Evolutionary conservation across 129 eudicot genomes (phyloP).

Genomic region (Scalesia atractyloides): DNA sequence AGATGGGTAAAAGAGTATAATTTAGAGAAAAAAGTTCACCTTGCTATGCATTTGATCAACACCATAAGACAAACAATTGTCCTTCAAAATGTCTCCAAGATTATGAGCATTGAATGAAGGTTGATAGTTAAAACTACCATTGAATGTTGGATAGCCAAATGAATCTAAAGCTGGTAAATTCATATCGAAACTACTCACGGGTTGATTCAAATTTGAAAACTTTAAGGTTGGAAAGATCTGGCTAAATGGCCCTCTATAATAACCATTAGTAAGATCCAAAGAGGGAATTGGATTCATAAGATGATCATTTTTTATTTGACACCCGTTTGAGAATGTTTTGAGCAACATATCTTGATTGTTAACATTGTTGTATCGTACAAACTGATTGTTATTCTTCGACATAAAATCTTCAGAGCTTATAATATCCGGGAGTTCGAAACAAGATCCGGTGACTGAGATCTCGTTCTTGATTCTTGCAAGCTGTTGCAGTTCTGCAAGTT

Average conservation of each 20-base stretch:
- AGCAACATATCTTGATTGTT: slow-evolving; percentile 44
- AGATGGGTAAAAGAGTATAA: neutral
- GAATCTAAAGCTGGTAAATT: slow-evolving; percentile 33
- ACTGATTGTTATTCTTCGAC: slow-evolving; percentile 24
- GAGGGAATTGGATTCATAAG: slow-evolving; percentile 30
- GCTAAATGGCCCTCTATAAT: slow-evolving; percentile 43
- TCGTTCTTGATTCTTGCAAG: slow-evolving; percentile 50
- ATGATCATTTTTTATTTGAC: slow-evolving; percentile 32
- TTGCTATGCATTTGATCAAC: slow-evolving; percentile 49
- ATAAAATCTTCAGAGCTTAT: slow-evolving; percentile 40
- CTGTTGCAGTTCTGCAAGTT: slow-evolving; percentile 25
- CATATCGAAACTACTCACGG: slow-evolving; percentile 43
- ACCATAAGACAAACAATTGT: slow-evolving; percentile 30
- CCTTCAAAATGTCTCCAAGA: slow-evolving; percentile 34
- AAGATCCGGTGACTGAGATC: slow-evolving; percentile 26
- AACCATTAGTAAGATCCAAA: slow-evolving; percentile 10
- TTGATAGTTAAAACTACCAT: slow-evolving; percentile 9
- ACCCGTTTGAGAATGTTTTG: slow-evolving; percentile 40
- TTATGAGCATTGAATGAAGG: slow-evolving; percentile 28
- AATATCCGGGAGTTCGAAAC: slow-evolving; percentile 43
- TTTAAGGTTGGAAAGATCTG: slow-evolving; percentile 68
- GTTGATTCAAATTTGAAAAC: slow-evolving; percentile 41
- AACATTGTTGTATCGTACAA: neutral
- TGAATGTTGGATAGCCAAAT: slow-evolving; percentile 7
- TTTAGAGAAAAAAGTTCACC: slow-evolving; percentile 40